A percentile compares a stretch with the other conserved stretches of the same genome.
phyloP scores from a whole-genome alignment of 2,329 filamentous ascomycete species.

The Fusarium siculi region DNA sequence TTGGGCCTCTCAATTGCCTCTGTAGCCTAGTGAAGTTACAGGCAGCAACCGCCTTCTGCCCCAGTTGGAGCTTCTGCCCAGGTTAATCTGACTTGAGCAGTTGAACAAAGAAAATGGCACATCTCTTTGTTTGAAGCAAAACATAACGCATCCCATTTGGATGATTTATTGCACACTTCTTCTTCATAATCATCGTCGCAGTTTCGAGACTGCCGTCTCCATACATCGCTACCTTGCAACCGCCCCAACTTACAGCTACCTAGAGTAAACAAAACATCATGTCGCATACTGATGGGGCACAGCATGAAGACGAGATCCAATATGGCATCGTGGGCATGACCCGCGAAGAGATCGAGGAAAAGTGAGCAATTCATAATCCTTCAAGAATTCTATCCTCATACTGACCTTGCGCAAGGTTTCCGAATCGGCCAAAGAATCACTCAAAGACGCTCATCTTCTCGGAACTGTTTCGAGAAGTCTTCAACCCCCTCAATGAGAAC shows the following conservation, averaged over 20 bases:
- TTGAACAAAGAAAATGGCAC: not conserved
- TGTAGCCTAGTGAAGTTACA: conserved; percentile 17
- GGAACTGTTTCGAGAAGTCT: conserved; percentile 79
- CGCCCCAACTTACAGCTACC: conserved; percentile 13
- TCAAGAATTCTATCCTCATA: not conserved
- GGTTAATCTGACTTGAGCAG: conserved; percentile 1
- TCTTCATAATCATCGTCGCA: not conserved
- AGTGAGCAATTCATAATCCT: conserved; percentile 44
- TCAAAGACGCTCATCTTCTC: conserved; percentile 84
- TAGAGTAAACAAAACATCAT: conserved; percentile 5
- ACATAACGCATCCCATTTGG: not conserved
- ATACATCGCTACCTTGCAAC: not conserved
- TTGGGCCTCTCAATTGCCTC: conserved; percentile 14
- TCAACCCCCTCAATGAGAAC: conserved; percentile 82
- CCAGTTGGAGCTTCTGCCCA: conserved; percentile 7
- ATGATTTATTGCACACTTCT: not conserved
- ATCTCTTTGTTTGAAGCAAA: not conserved
- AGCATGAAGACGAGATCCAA: conserved; percentile 63
- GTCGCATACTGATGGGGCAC: conserved; percentile 50
- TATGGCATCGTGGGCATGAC: conserved; percentile 56
- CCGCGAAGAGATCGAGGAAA: conserved; percentile 57
- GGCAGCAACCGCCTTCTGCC: conserved; percentile 28
- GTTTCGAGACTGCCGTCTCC: not conserved
- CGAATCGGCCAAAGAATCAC: conserved; percentile 83
- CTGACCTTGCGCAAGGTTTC: conserved; percentile 70